Base-by-base conservation (phyloP, 2,329 filamentous ascomycete genomes). In the Fusarium gaditjirri region DNA sequence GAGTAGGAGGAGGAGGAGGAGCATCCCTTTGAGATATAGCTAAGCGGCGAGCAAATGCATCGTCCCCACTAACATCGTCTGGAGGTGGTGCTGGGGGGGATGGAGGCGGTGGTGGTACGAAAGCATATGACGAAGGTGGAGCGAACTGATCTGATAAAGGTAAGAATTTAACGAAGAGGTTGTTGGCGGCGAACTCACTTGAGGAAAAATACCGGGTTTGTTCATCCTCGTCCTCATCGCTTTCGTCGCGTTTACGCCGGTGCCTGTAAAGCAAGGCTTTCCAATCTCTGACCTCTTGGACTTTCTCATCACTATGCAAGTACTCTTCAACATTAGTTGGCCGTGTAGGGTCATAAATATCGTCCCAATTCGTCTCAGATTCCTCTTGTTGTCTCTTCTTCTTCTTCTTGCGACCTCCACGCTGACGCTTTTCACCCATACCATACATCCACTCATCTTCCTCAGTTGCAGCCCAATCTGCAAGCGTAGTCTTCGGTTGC, bases 241-340 rank as follows among this genome's bases (percentile, higher is more conserved):
- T 83, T 35, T 80, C 78, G 33, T 82, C 81, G 35, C 85, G 89
- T 52, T 75, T 77, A 81, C 64, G 85, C 74, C 87, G 87, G 47
- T 94, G 93, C 19, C 90, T 89, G 80, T 96, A 95, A 19, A 97
- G 85, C 41, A 93, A 84, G 43, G 91, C 89, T 79, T 95, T 97
- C 95, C 95, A 98, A 76, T 97, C 94, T 63, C 89, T 87, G 7
- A 94, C 88, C 79, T 97, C 94, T 23, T 88, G 85, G 65, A 95
- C 89, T 78, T 93, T 92, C 82, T 97, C 94, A 65, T 97, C 94
- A 77, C 94, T 96, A 67, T 91, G 87, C 66, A 93, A 88, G 79
- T 96, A 98, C 77, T 95, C 93, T 61, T 95, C 92, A 54, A 95
- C 93, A 73, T 91, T 94, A 43, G 93, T 97, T 13, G 95, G 94